Conservation (phyloP, 192 early-diverging fungal genomes). For the Coemansia erecta region DNA sequence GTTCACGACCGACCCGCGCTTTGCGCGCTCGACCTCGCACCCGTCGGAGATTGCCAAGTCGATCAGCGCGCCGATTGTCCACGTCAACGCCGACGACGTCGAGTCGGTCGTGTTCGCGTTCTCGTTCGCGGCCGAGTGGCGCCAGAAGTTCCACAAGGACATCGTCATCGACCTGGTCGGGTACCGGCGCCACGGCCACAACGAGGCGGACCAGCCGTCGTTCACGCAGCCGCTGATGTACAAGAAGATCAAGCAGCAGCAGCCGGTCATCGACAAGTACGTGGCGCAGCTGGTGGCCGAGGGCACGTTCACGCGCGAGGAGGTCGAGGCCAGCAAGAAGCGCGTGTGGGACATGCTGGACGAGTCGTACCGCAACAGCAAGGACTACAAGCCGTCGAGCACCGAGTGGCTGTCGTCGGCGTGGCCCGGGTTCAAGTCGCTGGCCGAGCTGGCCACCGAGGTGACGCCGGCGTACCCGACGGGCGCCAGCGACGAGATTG, state of each 20-base stretch:
- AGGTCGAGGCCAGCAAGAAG: conserved; percentile 86
- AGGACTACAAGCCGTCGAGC: conserved; percentile 82
- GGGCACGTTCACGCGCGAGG: conserved; percentile 75
- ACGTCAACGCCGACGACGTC: conserved; percentile 97
- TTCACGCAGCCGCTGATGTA: conserved; percentile 99
- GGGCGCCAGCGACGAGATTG: conserved; percentile 68
- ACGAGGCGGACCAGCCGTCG: conserved; percentile 97
- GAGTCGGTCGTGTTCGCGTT: conserved; percentile 96
- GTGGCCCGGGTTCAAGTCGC: conserved; percentile 87
- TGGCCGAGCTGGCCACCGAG: conserved; percentile 68
- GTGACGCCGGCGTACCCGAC: conserved; percentile 66
- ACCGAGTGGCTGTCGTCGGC: conserved; percentile 94
- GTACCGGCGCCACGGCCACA: conserved; percentile 98
- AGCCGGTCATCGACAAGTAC: conserved; percentile 83
- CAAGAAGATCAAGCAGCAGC: conserved; percentile 81
- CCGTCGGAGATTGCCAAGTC: conserved; percentile 97
- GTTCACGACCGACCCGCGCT: conserved; percentile 97
- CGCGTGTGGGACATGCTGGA: conserved; percentile 90
- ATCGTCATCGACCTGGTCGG: conserved; percentile 96
- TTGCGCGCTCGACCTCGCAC: conserved; percentile 92
- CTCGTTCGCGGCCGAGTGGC: conserved; percentile 94
- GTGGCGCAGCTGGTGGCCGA: conserved; percentile 78
- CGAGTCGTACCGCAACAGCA: conserved; percentile 86
- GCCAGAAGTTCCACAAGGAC: conserved; percentile 93
- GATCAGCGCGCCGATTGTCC: conserved; percentile 94